Base-by-base conservation (phyloP, 2,329 filamentous ascomycete species). In the Paraconiothyrium sp. region DNA sequence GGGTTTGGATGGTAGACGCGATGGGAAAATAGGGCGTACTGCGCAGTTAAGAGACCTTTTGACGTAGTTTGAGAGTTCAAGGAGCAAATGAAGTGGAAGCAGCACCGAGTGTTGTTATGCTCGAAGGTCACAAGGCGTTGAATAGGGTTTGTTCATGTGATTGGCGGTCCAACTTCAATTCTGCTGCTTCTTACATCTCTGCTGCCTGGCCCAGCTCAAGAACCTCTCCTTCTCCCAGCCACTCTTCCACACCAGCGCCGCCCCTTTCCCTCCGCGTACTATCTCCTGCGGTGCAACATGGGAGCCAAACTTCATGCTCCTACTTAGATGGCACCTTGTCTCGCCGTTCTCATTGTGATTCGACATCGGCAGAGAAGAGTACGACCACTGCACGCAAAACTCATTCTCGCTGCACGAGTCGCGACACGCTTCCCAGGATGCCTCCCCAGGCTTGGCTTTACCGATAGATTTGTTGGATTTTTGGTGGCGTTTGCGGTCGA, bases 301-400 rank as follows among this genome's bases (percentile, higher is more conserved):
- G 13, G 34, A 20, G 0, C 74, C 74, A 35, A 76, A 66, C 30
- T 73, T 62, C 62, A 77, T 65, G 48, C 69, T 77, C 43, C 72
- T 73, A 56, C 73, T 76, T 11, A 77, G 41, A 62, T 76, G 74
- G 27, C 74, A 77, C 43, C 68, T 75, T 9, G 74, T 76, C n/a
- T 67, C 55, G 8, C 69, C 71, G 47, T 76, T 76, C 57, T 70
- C 70, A 37, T 75, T 77, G 66, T 67, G 71, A 10, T 77, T 77
- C 14, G 65, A 66, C 30, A 62, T 61, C 2, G 59, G 59, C 1
- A 72, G 41, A 1, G 71, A 71, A 0, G 74, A 76, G 48, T 76
- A 78, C 0, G 73, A 75, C 67, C 70, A 77, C 51, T 77, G 74
- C 35, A 77, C 67, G 57, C 76, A 78, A 46, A 68, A 68, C 27